Evolutionary conservation across 1,284 basidiomycete genomes (phyloP).

Genomic region (Trichosporon inkin): DNA sequence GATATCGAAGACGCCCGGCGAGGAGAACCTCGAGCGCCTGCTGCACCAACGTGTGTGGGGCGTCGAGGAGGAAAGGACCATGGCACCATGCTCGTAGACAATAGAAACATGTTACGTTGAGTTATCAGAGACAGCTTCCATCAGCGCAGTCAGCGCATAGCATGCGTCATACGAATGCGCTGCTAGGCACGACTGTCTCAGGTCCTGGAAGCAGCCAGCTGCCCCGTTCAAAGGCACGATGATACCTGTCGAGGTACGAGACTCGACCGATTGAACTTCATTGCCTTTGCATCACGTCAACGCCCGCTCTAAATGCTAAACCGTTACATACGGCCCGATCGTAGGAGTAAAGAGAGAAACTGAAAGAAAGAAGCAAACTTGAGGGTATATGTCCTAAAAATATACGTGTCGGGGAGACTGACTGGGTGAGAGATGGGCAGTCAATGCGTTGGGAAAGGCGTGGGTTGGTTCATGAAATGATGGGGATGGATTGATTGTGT

Average conservation of each 20-base stretch:
- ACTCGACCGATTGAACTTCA: no score
- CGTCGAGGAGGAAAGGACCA: not conserved
- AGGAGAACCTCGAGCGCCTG: conserved; percentile 31
- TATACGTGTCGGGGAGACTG: conserved; percentile 2
- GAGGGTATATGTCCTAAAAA: conserved; percentile 11
- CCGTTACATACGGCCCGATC: conserved; percentile 8
- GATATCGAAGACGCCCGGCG: conserved; percentile 40
- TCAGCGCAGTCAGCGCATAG: no score
- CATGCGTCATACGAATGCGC: no score
- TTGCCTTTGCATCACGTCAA: conserved; percentile 6
- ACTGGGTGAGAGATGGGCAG: conserved; percentile 8
- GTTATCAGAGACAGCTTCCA: no score
- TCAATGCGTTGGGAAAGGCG: not conserved
- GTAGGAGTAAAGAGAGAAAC: not conserved
- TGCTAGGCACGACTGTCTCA: no score
- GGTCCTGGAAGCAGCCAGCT: no score
- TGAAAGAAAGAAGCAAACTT: conserved; percentile 5
- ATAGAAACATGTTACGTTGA: not conserved
- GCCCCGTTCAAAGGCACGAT: no score
- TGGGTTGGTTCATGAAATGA: conserved; percentile 1
- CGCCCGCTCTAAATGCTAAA: conserved; percentile 1
- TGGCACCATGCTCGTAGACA: not conserved
- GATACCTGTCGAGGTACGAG: no score
- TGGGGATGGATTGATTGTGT: not conserved
- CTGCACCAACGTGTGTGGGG: conserved; percentile 45